Evolutionary conservation across 306 rosid species (phyloP), one percentile per base, ranked within the genome.

Genomic region (Sophora flavescens): DNA sequence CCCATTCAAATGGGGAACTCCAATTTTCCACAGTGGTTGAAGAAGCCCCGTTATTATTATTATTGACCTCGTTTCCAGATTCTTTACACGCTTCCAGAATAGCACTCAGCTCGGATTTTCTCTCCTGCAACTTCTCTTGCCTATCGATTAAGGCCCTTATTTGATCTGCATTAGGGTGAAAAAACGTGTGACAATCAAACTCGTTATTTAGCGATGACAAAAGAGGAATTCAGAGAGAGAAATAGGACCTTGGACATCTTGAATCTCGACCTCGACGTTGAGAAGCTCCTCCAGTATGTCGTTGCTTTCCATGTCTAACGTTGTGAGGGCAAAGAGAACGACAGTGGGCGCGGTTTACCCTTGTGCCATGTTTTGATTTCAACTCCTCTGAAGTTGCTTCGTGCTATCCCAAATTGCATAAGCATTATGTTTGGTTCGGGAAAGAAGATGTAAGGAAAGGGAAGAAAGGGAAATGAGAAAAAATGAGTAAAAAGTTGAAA

Each of bases 1-100:
- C 98, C 97, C 98, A 94, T 69, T 86, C 83, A 83, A 91, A 91
- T 61, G 80, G 8, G 12, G 91, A 91, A 79, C 86, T 85, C 98
- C 97, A 94, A 79, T 86, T 80, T 80, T 94, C 98, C 54, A 78
- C 83, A 5, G 76, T 15, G 38, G 75, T 79, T 2, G 91, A 78
- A 83, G 91, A 77, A 84, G 86, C 68, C 28, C 44, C 82, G n/a
- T n/a, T n/a, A 63, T 13, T 13, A 44, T 42, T 42, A 39, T 79
- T 70, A 66, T 63, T 71, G 10, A 57, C 84, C 63, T 85, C 62
- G 38, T 72, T 52, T 47, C 48, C 88, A n/a, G 87, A 78, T 66
- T 82, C 96, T 70, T 76, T 88, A 62, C 87, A 84, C 45, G 87
- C 85, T 79, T 94, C 95, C 44, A 94, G 52, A 58, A 91, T 79